Base-by-base conservation (phyloP, 2,329 filamentous ascomycete genomes). In the Lomentospora prolificans region DNA sequence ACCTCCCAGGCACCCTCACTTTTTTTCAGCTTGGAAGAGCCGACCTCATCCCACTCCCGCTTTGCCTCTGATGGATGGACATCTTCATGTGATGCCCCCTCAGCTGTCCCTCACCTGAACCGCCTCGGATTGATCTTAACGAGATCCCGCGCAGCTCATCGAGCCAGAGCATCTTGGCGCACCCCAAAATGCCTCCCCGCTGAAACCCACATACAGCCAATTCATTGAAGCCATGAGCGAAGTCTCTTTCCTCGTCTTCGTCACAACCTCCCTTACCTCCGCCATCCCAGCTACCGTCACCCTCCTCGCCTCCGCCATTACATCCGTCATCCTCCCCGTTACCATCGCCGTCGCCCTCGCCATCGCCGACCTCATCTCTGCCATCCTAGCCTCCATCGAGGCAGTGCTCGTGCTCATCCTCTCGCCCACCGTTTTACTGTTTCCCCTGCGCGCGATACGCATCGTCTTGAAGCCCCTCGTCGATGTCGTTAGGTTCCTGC, bases 171-270 rank as follows among this genome's bases (percentile, higher is more conserved):
- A n/a, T n/a, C n/a, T n/a, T n/a, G n/a, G n/a, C n/a, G n/a, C n/a
- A 25, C 71, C 66, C 58, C 68, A 59, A 58, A 67, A 61, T 51
- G 67, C 66, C 59, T 64, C 62, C 12, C 31, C 54, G 17, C 30
- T 30, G 24, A 36, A 22, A 22, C 44, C 54, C 54, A 56, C 51
- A 22, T 14, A 51, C 10, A 12, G 8, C n/a, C 8, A 6, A n/a
- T 51, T 8, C 25, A 22, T 27, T 57, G 50, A 65, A 61, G 48
- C 53, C 41, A 46, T 46, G 41, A 46, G 41, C 17, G 41, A 46
- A 46, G 41, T 46, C 41, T 46, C 41, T 17, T 17, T 46, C 41
- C 14, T 46, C 41, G 41, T 46, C 41, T 46, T 46, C 41, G 14
- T 46, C 41, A 22, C 19, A 12, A 46, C 41, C 14, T 46, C 41